Evolutionary conservation across 1,284 basidiomycete species (phyloP).

Genomic region (Apiotrichum laibachii): DNA sequence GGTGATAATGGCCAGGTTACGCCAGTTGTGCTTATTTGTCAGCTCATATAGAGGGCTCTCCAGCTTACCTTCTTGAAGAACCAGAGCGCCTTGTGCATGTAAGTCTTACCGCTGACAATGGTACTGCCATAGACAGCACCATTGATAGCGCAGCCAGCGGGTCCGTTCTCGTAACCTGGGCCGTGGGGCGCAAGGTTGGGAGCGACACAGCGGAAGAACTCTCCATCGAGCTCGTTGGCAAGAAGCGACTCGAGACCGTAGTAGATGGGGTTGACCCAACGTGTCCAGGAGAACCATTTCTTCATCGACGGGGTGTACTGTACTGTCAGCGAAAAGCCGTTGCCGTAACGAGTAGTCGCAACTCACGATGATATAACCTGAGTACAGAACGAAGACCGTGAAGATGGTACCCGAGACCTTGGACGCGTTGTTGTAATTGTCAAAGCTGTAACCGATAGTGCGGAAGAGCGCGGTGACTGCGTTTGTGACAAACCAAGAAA

Average conservation of each 20-base stretch:
- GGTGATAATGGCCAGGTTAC: conserved; percentile 54
- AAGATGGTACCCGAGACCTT: conserved; percentile 43
- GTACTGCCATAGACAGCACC: conserved; percentile 7
- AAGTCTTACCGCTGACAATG: conserved; percentile 64
- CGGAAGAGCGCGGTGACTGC: conserved; percentile 42
- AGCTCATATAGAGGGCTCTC: neutral
- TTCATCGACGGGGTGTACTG: conserved; percentile 39
- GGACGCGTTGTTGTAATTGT: conserved; percentile 45
- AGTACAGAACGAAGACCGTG: conserved; percentile 35
- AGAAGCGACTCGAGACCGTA: conserved; percentile 40
- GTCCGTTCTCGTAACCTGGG: conserved; percentile 32
- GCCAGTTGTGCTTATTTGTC: conserved; percentile 45
- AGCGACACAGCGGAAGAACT: conserved; percentile 45
- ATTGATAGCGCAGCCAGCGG: conserved; percentile 43
- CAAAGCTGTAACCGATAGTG: conserved; percentile 41
- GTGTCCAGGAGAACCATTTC: conserved; percentile 31
- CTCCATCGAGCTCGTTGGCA: conserved; percentile 53
- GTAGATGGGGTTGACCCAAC: conserved; percentile 38
- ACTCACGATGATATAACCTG: conserved; percentile 37
- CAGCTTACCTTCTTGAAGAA: conserved; percentile 11
- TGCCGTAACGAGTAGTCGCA: conserved; percentile 37
- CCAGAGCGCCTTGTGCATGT: conserved; percentile 58
- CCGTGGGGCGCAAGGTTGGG: conserved; percentile 51
- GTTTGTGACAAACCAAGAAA: conserved; percentile 32
- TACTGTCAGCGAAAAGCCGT: conserved; percentile 24